These are phyloP conservation scores for Camellia japonica DNA, from an alignment of 148 eudicot genomes.

Conservation along the genomic window DNA sequence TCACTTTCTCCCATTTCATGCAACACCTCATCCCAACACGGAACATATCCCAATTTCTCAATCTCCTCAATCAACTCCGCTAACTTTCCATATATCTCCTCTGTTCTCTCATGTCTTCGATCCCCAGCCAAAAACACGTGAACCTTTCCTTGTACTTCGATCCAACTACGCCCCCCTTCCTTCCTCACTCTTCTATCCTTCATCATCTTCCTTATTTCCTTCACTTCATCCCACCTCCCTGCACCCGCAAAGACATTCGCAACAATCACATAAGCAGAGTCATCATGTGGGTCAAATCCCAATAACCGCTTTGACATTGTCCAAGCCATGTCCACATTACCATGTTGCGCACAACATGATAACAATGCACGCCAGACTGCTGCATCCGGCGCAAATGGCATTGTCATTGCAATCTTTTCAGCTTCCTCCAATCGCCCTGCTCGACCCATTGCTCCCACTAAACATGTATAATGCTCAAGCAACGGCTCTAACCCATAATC, in stretches of 20 bases:
- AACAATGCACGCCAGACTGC: conserved; percentile 36
- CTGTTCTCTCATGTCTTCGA: conserved; percentile 37
- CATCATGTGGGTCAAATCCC: conserved; percentile 56
- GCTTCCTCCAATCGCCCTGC: conserved; percentile 63
- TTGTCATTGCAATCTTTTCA: conserved; percentile 48
- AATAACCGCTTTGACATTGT: conserved; percentile 47
- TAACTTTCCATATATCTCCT: conserved; percentile 49
- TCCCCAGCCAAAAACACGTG: conserved; percentile 68
- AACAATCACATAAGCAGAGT: conserved; percentile 66
- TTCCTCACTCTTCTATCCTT: conserved; percentile 50
- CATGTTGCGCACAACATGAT: conserved; percentile 46
- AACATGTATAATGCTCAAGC: conserved; percentile 31
- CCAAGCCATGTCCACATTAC: conserved; percentile 44
- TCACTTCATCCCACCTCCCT: conserved; percentile 57
- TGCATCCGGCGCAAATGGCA: conserved; percentile 43
- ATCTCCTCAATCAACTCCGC: conserved; percentile 50
- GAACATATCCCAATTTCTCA: conserved; percentile 53
- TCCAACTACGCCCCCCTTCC: conserved; percentile 73
- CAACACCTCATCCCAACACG: conserved; percentile 45
- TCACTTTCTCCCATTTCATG: conserved; percentile 57
- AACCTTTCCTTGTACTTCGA: conserved; percentile 50
- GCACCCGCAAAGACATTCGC: conserved; percentile 53
- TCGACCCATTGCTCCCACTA: conserved; percentile 59
- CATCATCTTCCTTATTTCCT: conserved; percentile 58
- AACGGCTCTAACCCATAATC: too few relatives aligned